Conservation (phyloP, 2,329 filamentous ascomycete species). For the Alternaria sp. region DNA sequence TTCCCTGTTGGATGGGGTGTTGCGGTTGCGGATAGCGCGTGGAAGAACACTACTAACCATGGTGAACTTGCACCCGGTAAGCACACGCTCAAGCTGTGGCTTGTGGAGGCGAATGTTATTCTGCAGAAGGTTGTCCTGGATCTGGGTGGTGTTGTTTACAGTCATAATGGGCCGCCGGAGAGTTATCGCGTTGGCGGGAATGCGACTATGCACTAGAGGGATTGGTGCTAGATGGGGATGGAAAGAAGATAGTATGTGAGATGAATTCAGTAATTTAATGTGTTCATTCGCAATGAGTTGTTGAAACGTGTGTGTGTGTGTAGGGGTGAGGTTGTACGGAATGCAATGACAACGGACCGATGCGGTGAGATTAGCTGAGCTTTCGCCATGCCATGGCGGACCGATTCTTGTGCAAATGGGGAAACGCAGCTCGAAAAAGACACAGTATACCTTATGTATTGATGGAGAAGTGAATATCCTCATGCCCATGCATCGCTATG, state of each 20-base stretch:
- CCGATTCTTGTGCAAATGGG: neutral
- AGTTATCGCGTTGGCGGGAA: constrained; percentile 42
- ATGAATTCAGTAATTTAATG: neutral
- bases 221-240: neutral
- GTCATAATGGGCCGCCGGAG: constrained; percentile 48
- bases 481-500: neutral
- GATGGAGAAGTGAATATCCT: neutral
- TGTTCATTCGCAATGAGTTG: neutral
- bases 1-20: constrained; percentile 57
- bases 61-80: constrained; percentile 42
- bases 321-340: neutral
- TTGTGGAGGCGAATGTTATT: constrained; percentile 53
- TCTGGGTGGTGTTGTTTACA: constrained; percentile 40
- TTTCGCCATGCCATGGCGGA: neutral
- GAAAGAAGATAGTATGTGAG: neutral
- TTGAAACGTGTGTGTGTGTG: neutral
- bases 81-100: constrained; percentile 54
- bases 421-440: neutral
- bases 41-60: constrained; percentile 54
- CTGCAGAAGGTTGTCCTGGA: constrained; percentile 47
- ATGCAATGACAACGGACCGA: neutral
- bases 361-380: neutral
- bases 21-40: constrained; percentile 59
- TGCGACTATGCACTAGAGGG: constrained; percentile 1
- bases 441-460: neutral